phyloP scores from a whole-genome alignment of 306 rosid species.

The Prunus davidiana region DNA sequence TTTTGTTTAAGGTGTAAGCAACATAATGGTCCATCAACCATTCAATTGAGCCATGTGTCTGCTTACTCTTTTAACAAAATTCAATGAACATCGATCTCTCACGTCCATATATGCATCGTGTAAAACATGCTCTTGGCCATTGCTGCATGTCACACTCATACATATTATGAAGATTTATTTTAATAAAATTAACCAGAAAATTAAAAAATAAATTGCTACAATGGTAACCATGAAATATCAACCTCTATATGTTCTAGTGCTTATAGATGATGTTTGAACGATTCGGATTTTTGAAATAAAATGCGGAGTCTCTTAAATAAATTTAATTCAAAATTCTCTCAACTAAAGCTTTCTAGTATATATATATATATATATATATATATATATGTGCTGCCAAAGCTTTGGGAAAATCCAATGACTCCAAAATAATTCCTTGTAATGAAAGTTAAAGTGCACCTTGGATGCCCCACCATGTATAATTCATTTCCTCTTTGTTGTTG shows the following conservation, averaged over 20 bases:
- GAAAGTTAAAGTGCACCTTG: slow-evolving; percentile 13
- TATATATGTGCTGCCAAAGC: neutral
- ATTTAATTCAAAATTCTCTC: too few relatives aligned
- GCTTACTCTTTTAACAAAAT: neutral
- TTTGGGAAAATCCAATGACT: neutral
- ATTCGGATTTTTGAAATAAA: too few relatives aligned
- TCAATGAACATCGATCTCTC: neutral
- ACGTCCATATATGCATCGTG: neutral
- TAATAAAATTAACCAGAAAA: too few relatives aligned
- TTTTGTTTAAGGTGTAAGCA: neutral
- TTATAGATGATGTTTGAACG: too few relatives aligned
- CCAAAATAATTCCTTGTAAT: neutral
- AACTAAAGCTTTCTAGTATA: neutral
- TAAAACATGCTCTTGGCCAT: neutral
- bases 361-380: neutral
- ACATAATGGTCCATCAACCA: neutral
- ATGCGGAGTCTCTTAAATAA: too few relatives aligned
- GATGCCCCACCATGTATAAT: slow-evolving; percentile 14
- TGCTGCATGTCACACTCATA: neutral
- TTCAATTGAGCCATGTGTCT: neutral
- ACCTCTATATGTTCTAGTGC: too few relatives aligned
- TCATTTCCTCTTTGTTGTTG: neutral
- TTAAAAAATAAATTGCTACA: too few relatives aligned
- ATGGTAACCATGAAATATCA: too few relatives aligned
- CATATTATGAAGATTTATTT: too few relatives aligned